phyloP scores from a whole-genome alignment of 2,329 filamentous ascomycete genomes.

The Atkinsonella texensis region DNA sequence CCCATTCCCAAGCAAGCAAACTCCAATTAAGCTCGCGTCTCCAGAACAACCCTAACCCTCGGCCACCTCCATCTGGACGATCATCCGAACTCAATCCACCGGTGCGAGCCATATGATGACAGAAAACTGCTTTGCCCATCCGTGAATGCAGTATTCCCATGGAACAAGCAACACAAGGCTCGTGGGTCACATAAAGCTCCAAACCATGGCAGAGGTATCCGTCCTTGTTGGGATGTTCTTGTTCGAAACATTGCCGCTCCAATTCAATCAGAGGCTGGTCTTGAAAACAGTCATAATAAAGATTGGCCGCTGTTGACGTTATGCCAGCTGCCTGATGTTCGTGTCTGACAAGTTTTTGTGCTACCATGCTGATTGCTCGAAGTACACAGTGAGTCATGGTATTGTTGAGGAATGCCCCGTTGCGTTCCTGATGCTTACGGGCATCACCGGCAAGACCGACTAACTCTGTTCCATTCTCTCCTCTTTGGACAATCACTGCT shows the following conservation, averaged over 20 bases:
- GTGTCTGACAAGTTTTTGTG: slow-evolving; percentile 49
- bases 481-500: slow-evolving; percentile 61
- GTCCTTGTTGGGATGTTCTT: slow-evolving; percentile 55
- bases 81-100: slow-evolving; percentile 76
- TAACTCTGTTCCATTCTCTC: slow-evolving; percentile 38
- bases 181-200: slow-evolving; percentile 88
- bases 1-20: slow-evolving; percentile 69
- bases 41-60: slow-evolving; percentile 58
- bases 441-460: slow-evolving; percentile 68
- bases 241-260: slow-evolving; percentile 49
- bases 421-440: slow-evolving; percentile 48
- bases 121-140: slow-evolving; percentile 77
- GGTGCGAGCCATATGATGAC: slow-evolving; percentile 63
- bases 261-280: slow-evolving; percentile 56
- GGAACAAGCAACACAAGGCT: slow-evolving; percentile 91
- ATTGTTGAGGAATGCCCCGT: slow-evolving; percentile 44
- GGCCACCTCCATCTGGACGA: slow-evolving; percentile 42
- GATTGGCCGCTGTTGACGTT: slow-evolving; percentile 24
- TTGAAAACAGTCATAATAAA: slow-evolving; percentile 52
- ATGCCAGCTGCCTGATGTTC: slow-evolving; percentile 32
- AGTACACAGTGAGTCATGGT: slow-evolving; percentile 69
- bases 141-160: slow-evolving; percentile 94
- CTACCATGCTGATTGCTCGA: slow-evolving; percentile 73
- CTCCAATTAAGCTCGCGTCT: slow-evolving; percentile 77
- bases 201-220: slow-evolving; percentile 91